Base-by-base conservation (phyloP, 176 grass and related monocot species). In the Elymus sibiricus region DNA sequence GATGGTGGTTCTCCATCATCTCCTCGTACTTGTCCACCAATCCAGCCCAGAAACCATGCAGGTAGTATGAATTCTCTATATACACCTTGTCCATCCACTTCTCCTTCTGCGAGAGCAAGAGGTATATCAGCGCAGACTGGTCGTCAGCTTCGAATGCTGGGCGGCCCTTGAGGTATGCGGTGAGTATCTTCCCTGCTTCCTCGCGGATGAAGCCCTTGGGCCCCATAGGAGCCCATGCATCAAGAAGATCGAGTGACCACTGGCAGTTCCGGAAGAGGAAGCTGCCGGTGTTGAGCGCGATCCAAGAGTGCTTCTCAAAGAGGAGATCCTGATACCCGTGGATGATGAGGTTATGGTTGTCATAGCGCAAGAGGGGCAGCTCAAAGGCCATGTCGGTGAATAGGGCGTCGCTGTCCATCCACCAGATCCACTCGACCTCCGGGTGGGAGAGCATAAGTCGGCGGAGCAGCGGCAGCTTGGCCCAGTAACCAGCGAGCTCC, bases 331-430 rank as follows among this genome's bases (percentile, higher is more conserved):
- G 87, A 79, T 98, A 98, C 5, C 95, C 95, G 60, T 98, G 95
- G 71, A 98, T 93, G 75, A 98, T 82, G 71, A 98, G 95, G 82
- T 95, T 98, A 69, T 86, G 95, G 4, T 26, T 49, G 4, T 90
- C 74, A 31, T 98, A 98, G 58, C 88, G 91, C 19, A 29, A 8
- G 6, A 98, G 88, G 1, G 91, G 96, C 56, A 98, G 87, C 84
- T 98, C 88, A 58, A 98, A 98, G 8, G 93, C 90, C 96, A 98
- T 98, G 92, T 98, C 93, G 22, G 96, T 98, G 86, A 98, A 95
- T 67, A 98, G 86, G 11, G 93, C 93, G 72, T 95, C 95, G 74
- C 89, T 98, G 88, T 98, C 95, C 93, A 98, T 90, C 95, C 95
- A 98, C 95, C 95, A 98, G 89, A 98, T 92, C 95, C 95, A 98